phyloP scores from a whole-genome alignment of 73 alveolate species.

The Durusdinium trenchii region DNA sequence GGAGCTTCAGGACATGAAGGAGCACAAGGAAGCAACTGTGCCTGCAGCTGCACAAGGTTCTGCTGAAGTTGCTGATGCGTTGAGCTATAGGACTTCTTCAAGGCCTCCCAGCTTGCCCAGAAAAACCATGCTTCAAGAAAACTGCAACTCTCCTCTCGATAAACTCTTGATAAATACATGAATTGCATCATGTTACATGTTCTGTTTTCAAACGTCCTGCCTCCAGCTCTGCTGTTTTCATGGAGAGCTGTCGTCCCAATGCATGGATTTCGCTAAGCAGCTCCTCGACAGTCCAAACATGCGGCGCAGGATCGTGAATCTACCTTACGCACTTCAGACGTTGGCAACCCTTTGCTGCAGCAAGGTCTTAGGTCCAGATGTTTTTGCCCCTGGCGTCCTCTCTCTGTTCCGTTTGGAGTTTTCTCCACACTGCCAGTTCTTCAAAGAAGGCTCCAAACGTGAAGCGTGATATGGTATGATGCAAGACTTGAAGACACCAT shows the following conservation, averaged over 20 bases:
- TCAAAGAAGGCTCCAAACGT: too few species aligned
- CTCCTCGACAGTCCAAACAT: slow-evolving; percentile 21
- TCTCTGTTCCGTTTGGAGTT: too few species aligned
- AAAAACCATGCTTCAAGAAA: background rate
- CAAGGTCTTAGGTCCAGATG: too few species aligned
- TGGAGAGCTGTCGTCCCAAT: slow-evolving; percentile 89
- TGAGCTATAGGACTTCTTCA: slow-evolving; percentile 79
- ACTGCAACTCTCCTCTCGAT: too few species aligned
- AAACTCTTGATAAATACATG: too few species aligned
- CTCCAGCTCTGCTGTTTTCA: slow-evolving; percentile 93
- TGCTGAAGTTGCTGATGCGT: slow-evolving; percentile 93
- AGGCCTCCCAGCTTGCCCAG: slow-evolving; percentile 5
- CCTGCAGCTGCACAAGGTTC: slow-evolving; percentile 93
- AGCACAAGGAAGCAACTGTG: background rate
- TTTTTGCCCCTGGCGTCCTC: too few species aligned
- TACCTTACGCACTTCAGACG: background rate
- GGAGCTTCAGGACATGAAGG: too few species aligned
- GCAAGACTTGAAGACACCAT: too few species aligned
- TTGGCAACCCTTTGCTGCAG: background rate
- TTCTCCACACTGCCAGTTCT: too few species aligned
- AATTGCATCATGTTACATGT: too few species aligned
- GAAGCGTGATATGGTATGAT: too few species aligned
- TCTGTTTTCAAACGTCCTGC: too few species aligned
- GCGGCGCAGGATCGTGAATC: background rate
- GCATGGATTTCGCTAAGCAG: slow-evolving; percentile 94